phyloP scores from a whole-genome alignment of 495 filamentous ascomycete species.

The Tuber indicum region DNA sequence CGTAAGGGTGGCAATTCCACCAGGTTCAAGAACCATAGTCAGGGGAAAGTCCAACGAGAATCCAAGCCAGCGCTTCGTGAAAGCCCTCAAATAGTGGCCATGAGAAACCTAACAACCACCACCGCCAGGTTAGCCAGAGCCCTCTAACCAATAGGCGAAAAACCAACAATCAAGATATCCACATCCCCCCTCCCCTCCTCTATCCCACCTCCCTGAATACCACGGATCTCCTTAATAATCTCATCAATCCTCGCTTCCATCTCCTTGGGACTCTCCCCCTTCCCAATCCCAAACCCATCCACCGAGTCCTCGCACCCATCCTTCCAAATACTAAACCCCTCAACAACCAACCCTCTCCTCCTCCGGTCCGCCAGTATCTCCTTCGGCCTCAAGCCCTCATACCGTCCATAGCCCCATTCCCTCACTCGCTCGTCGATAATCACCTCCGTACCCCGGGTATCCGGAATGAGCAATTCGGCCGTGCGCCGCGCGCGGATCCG shows the following conservation, averaged over 20 bases:
- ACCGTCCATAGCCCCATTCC: conserved; percentile 96
- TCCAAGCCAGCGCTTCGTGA: conserved; percentile 80
- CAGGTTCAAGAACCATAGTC: conserved; percentile 68
- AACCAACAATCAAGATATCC: conserved; percentile 59
- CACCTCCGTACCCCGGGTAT: conserved; percentile 48
- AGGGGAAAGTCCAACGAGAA: conserved; percentile 61
- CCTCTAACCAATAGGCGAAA: background rate
- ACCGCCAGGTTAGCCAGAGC: background rate
- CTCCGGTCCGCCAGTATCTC: conserved; percentile 60
- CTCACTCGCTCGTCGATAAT: conserved; percentile 69
- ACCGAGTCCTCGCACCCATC: conserved; percentile 65
- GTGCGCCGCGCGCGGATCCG: conserved; percentile 79
- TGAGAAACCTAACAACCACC: conserved; percentile 48
- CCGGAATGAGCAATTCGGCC: conserved; percentile 71
- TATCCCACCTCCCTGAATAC: conserved; percentile 53
- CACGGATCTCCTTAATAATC: conserved; percentile 66
- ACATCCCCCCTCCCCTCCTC: conserved; percentile 47
- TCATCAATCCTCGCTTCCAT: conserved; percentile 63
- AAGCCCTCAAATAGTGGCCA: conserved; percentile 80
- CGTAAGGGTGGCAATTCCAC: conserved; percentile 77
- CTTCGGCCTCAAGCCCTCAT: conserved; percentile 77
- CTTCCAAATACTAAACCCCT: conserved; percentile 74
- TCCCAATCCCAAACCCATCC: conserved; percentile 31
- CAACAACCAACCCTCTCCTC: conserved; percentile 53
- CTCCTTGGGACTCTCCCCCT: conserved; percentile 53